Conservation (phyloP, 2,329 filamentous ascomycete genomes). For the Coniochaeta prunicola region DNA sequence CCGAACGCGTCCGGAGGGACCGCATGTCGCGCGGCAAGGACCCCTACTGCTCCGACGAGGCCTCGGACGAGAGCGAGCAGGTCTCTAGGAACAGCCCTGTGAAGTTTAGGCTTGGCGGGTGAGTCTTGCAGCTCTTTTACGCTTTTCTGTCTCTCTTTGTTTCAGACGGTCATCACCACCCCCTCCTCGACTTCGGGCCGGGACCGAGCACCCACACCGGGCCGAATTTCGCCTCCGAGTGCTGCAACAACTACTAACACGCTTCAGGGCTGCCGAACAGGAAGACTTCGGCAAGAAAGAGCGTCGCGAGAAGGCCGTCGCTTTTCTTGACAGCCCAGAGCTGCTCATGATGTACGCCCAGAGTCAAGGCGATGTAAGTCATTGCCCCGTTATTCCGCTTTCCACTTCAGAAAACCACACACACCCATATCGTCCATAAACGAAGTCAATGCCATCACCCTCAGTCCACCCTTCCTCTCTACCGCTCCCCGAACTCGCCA, state of each 20-base stretch:
- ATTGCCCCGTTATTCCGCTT: neutral
- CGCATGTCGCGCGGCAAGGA: conserved; percentile 53
- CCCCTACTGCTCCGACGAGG: conserved; percentile 31
- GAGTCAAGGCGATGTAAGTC: conserved; percentile 44
- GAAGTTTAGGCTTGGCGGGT: neutral
- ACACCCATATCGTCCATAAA: neutral
- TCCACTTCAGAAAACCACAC: neutral
- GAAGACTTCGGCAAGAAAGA: conserved; percentile 36
- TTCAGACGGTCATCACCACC: neutral
- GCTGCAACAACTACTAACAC: neutral
- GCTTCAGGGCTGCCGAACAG: conserved; percentile 8
- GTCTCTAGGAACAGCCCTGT: neutral
- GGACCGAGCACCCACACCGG: neutral
- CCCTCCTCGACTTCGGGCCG: neutral
- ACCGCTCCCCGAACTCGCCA: neutral
- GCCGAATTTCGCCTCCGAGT: neutral
- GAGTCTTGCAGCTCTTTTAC: neutral
- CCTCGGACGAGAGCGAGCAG: conserved; percentile 22
- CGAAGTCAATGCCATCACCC: neutral
- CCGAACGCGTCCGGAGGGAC: conserved; percentile 47
- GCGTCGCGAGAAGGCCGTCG: conserved; percentile 40
- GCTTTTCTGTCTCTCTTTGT: neutral
- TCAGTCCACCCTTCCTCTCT: neutral
- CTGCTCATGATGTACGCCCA: conserved; percentile 52
- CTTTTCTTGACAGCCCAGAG: conserved; percentile 50